Evolutionary conservation across 148 eudicot genomes (phyloP).

Genomic region (Fallopia convolvulus): DNA sequence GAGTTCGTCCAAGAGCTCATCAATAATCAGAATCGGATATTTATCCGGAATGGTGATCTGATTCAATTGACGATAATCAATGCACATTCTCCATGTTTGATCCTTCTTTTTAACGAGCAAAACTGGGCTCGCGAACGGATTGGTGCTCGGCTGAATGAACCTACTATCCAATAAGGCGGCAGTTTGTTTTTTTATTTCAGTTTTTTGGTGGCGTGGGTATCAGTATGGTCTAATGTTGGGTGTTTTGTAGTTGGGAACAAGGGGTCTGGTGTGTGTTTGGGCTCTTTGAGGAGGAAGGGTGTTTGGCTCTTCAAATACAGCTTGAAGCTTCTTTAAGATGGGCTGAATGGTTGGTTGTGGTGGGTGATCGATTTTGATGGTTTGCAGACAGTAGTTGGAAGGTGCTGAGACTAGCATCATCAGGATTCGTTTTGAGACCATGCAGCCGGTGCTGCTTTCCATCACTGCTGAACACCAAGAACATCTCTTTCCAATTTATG

Average conservation of each 20-base stretch:
- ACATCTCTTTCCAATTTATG: too few species aligned
- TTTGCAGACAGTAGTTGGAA: too few species aligned
- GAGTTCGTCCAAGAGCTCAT: not conserved
- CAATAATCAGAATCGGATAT: not conserved
- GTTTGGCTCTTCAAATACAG: too few species aligned
- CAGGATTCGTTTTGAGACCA: too few species aligned
- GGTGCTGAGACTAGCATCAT: too few species aligned
- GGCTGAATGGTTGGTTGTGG: too few species aligned
- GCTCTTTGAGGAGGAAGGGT: not conserved
- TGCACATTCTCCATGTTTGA: not conserved
- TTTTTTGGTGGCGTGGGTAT: not conserved
- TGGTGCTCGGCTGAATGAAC: not conserved
- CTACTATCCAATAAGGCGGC: not conserved
- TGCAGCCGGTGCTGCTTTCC: too few species aligned
- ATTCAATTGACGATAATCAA: not conserved
- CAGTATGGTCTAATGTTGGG: not conserved
- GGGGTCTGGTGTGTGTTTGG: not conserved
- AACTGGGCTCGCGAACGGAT: not conserved
- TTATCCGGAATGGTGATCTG: not conserved
- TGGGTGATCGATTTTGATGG: too few species aligned
- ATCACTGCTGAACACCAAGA: too few species aligned
- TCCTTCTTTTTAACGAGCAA: not conserved
- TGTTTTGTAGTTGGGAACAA: not conserved
- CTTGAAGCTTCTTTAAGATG: too few species aligned
- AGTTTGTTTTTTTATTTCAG: not conserved